Base-by-base conservation (phyloP, 495 filamentous ascomycete species). In the Podospora anserina region DNA sequence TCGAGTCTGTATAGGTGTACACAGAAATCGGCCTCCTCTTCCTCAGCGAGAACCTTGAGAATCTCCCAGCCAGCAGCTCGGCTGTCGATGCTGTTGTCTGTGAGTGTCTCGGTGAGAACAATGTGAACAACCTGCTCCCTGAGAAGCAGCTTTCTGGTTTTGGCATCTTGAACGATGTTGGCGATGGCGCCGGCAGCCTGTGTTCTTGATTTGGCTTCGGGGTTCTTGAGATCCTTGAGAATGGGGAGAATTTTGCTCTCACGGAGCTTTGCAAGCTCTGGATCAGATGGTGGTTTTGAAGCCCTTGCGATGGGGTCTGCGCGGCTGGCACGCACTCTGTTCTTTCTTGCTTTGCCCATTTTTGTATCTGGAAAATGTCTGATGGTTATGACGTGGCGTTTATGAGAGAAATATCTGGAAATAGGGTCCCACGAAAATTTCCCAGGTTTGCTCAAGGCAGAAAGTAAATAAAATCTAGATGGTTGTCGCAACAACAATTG, bases 21-120 rank as follows among this genome's bases (percentile, higher is more conserved):
- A 66, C 85, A 86, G 60, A 89, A 88, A 66, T 87, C 86, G 6
- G 80, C 77, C 66, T 88, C 86, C 70, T 89, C 88, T 66, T 87
- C 84, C 68, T 83, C 76, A 13, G 82, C 83, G 57, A 89, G 80
- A 30, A 86, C 83, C 67, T 82, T 78, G 62, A 89, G 81, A 68
- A 88, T 85, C 15, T 83, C 81, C 88, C 88, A 89, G 4, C 86
- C 87, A 26, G 85, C 83, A 28, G 85, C 83, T 55, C 84, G 78
- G 64, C 85, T 84, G 75, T 88, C 84, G 60, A 87, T 75, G 69
- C 78, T 85, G 61, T 80, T 77, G 70, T 89, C 86, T 44, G 85
- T 87, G 34, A 89, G 76, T 32, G 84, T 86, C 76, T 88, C 85
- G 60, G 83, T 87, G 67, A 89, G 80, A 32, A 89, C 76, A 57